Evolutionary conservation across 139 green algal species (phyloP), one percentile per base, ranked within the genome.

Genomic region (Yamagishiella unicocca): DNA sequence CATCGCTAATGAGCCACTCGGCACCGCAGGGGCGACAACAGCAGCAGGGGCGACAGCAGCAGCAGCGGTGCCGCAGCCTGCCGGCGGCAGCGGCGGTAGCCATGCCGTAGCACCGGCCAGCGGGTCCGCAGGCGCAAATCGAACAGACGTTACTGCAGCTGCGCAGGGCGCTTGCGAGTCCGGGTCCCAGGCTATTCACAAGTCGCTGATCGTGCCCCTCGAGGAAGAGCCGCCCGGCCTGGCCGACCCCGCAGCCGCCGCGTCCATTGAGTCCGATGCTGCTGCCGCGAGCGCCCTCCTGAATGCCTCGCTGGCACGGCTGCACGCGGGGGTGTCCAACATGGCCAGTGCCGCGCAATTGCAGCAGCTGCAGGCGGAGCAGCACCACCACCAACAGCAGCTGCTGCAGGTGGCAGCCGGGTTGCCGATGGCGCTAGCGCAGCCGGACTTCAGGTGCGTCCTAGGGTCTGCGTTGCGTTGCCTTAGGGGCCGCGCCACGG

Each of bases 251-350:
- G 62, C 55, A 35, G 50, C 35, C 35, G 37, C 76, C 38, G 33
- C 54, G 37, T 37, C 35, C 54, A 29, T 9, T 24, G 76, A 37
- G 25, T 19, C 21, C 25, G 53, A 29, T 31, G 72, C 50, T 68
- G 74, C 27, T 0, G 55, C 2, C 6, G 53, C 2, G n/a, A 54
- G 54, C 24, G 8, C 4, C 12, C 79, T 85, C 35, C 55, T 84
- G 29, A 40, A 62, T 10, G 61, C 61, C 2, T 64, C 61, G 1
- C 42, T 85, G 40, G 79, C 58, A 5, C 40, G 79, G 58, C 40
- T 75, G 40, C 79, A 75, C 19, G 79, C 79, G 12, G 42, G 42
- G 40, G 40, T 85, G 0, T 85, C 79, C 61, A 85, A 85, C 79
- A 64, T 85, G 79, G 42, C 78, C 45, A 45, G 24, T 17, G 33